These are phyloP conservation scores for Pythium apleroticum DNA, from an alignment of 352 stramenopile species.

Conservation along the genomic window DNA sequence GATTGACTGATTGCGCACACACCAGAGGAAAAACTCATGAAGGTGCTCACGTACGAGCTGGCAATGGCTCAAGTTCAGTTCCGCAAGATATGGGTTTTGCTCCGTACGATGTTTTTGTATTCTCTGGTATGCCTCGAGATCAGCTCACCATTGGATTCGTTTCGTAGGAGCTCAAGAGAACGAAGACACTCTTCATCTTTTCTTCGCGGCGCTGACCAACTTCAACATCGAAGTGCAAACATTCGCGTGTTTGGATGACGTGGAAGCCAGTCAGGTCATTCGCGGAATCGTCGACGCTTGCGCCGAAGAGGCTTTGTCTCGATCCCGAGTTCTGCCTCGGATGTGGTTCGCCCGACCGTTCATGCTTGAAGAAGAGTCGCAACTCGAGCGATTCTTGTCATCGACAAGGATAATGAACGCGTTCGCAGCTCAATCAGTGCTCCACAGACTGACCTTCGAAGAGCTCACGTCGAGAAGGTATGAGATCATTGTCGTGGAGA, in stretches of 20 bases:
- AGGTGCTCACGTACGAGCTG: conserved; percentile 56
- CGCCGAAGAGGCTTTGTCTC: conserved; percentile 43
- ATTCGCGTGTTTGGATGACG: conserved; percentile 32
- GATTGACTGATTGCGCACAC: conserved; percentile 4
- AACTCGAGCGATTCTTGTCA: conserved; percentile 69
- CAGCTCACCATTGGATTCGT: conserved; percentile 6
- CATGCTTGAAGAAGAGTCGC: conserved; percentile 72
- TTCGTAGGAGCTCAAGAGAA: conserved; percentile 15
- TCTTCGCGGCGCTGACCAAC: conserved; percentile 60
- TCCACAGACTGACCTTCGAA: conserved; percentile 63
- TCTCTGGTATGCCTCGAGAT: conserved; percentile 1
- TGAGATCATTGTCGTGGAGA: not conserved
- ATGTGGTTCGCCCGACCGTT: conserved; percentile 79
- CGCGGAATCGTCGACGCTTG: conserved; percentile 54
- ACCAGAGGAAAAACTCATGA: conserved; percentile 47
- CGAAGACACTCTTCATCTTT: conserved; percentile 33
- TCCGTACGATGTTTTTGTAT: conserved; percentile 38
- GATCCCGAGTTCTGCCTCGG: conserved; percentile 47
- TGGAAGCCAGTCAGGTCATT: conserved; percentile 43
- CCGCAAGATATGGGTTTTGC: conserved; percentile 60
- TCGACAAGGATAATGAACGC: conserved; percentile 64
- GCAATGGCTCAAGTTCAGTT: conserved; percentile 57
- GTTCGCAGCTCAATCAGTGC: conserved; percentile 64
- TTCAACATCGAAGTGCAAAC: conserved; percentile 55
- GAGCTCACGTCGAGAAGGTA: conserved; percentile 55